A percentile compares a stretch with the other conserved stretches of the same genome.
Conservation (phyloP, 1,139 yeast species). For the Suhomyces chickasaworum region DNA sequence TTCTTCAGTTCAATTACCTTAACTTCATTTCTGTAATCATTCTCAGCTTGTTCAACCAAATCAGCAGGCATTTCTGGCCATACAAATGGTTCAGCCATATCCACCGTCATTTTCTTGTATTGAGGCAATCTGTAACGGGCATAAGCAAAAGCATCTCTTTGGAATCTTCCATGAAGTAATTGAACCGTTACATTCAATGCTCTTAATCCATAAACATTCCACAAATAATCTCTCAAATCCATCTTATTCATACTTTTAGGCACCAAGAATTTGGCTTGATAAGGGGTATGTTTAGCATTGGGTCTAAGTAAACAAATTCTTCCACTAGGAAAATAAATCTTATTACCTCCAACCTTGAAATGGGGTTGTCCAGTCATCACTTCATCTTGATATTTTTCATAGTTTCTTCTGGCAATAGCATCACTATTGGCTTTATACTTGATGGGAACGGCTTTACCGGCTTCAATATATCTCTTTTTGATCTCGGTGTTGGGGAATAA, state of each 20-base stretch:
- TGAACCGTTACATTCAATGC: constrained; percentile 88
- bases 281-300: constrained; percentile 92
- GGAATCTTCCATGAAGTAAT: constrained; percentile 71
- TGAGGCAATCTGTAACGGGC: constrained; percentile 81
- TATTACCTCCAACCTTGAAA: constrained; percentile 73
- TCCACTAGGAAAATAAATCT: constrained; percentile 82
- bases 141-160: constrained; percentile 58
- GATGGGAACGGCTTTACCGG: constrained; percentile 49
- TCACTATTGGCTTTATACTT: constrained; percentile 40
- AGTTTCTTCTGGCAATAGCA: constrained; percentile 41
- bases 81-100: constrained; percentile 87
- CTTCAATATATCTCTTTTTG: constrained; percentile 35
- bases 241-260: constrained; percentile 89
- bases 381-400: constrained; percentile 51
- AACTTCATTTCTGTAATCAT: constrained; percentile 30
- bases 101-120: constrained; percentile 91
- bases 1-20: constrained; percentile 31
- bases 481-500: constrained; percentile 46
- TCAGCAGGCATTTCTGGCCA: constrained; percentile 74
- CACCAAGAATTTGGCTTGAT: constrained; percentile 91
- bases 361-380: constrained; percentile 72
- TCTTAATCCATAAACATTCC: constrained; percentile 83
- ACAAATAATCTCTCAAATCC: constrained; percentile 88
- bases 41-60: constrained; percentile 26
- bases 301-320: constrained; percentile 79